These are phyloP conservation scores for Camelina hispida DNA, from an alignment of 345 rosid species.

Conservation along the genomic window DNA sequence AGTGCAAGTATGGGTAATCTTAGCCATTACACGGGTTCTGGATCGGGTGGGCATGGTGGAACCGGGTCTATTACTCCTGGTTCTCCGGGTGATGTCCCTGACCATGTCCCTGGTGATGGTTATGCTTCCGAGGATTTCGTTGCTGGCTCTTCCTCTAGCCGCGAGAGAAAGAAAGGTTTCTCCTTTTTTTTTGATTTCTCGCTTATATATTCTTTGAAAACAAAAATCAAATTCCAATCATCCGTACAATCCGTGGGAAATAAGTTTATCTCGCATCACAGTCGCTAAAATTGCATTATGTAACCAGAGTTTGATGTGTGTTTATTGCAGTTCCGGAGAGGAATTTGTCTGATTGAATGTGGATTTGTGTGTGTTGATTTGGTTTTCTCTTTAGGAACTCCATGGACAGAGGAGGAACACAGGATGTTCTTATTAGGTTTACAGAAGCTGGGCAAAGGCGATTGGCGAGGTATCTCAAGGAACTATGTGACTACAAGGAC, in stretches of 20 bases:
- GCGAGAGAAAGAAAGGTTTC: conserved; percentile 93
- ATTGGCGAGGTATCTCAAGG: conserved; percentile 98
- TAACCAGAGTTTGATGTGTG: conserved; percentile 6
- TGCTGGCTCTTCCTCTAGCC: conserved; percentile 88
- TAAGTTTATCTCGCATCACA: conserved; percentile 7
- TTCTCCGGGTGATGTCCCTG: conserved; percentile 69
- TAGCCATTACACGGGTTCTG: conserved; percentile 69
- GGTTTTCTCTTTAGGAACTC: conserved; percentile 61
- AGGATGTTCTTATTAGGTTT: conserved; percentile 92
- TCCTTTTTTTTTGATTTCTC: not conserved
- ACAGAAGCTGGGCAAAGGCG: conserved; percentile 97
- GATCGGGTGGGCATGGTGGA: conserved; percentile 47
- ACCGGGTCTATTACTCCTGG: conserved; percentile 57
- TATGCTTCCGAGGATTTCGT: conserved; percentile 97
- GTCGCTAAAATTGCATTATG: not conserved
- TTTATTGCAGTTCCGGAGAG: not conserved
- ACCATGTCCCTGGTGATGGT: conserved; percentile 74
- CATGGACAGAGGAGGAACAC: conserved; percentile 99
- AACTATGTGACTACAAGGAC: conserved; percentile 88
- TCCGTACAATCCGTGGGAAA: not conserved
- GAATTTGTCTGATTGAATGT: too few relatives aligned
- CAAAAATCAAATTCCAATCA: not conserved
- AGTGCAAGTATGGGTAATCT: conserved; percentile 98
- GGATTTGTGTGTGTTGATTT: conserved; percentile 3
- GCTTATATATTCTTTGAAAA: too few relatives aligned